A percentile compares a stretch with the other conserved stretches of the same genome.
Evolutionary conservation across 768 basidiomycete species (phyloP).

Genomic region (Lyophyllum shimeji): DNA sequence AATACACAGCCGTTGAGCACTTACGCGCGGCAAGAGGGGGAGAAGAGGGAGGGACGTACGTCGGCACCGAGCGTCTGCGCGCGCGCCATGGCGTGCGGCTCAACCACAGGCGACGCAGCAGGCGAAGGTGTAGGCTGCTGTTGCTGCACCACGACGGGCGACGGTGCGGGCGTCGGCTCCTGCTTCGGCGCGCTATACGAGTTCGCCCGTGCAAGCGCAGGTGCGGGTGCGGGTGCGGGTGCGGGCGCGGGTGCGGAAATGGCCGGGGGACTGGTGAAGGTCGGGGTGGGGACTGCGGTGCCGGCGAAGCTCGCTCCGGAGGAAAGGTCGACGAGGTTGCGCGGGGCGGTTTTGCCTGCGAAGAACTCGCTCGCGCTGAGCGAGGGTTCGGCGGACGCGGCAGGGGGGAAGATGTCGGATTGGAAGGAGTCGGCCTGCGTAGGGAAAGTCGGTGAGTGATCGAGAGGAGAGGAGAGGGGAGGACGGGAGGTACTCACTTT

Average conservation of each 20-base stretch:
- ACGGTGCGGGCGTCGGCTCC: slow-evolving; percentile 8
- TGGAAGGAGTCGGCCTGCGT: slow-evolving; percentile 91
- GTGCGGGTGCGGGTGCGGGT: slow-evolving; percentile 8
- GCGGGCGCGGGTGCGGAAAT: too few species aligned
- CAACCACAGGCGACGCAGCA: slow-evolving; percentile 13
- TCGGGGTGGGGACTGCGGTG: slow-evolving; percentile 34
- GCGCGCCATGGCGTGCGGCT: slow-evolving; percentile 20
- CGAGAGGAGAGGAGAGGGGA: too few species aligned
- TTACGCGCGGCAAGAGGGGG: too few species aligned
- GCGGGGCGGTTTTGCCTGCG: slow-evolving; percentile 73
- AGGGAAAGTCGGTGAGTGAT: slow-evolving; percentile 1
- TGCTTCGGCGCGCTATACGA: slow-evolving; percentile 24
- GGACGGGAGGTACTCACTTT: slow-evolving; percentile 67
- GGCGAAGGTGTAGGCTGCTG: slow-evolving; percentile 17
- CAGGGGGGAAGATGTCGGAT: slow-evolving; percentile 95
- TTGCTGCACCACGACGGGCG: slow-evolving; percentile 9
- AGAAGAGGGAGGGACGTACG: too few species aligned
- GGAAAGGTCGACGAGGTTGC: slow-evolving; percentile 80
- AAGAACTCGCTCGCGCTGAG: slow-evolving; percentile 87
- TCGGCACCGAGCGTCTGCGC: slow-evolving; percentile 23
- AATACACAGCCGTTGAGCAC: too few species aligned
- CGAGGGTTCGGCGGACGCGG: slow-evolving; percentile 77
- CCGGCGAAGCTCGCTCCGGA: slow-evolving; percentile 47
- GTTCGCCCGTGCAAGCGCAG: slow-evolving; percentile 13
- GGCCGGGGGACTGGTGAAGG: slow-evolving; percentile 31